These are phyloP conservation scores for Eruca vesicaria DNA, from an alignment of 441 rosid species.

Conservation along the genomic window DNA sequence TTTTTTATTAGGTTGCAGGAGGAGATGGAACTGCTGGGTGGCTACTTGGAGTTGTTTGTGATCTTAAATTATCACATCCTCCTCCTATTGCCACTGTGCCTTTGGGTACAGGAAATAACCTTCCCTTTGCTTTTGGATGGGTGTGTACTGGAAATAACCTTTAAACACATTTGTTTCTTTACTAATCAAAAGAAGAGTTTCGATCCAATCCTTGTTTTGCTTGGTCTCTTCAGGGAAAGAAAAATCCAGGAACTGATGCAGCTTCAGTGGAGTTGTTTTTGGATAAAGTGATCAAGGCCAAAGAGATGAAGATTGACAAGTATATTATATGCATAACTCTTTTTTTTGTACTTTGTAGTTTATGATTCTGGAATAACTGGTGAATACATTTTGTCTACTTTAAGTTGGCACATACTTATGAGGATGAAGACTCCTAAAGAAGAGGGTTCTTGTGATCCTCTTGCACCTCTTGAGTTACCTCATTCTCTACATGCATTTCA, in stretches of 20 bases:
- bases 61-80: constrained; percentile 75
- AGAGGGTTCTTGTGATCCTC: constrained; percentile 79
- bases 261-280: constrained; percentile 63
- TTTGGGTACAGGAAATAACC: constrained; percentile 90
- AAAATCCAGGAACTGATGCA: constrained; percentile 81
- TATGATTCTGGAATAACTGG: neutral
- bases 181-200: neutral
- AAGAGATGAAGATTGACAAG: constrained; percentile 95
- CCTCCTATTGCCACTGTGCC: constrained; percentile 92
- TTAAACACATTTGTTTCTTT: neutral
- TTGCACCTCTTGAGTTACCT: constrained; percentile 90
- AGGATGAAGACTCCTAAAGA: constrained; percentile 72
- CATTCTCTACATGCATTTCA: constrained; percentile 86
- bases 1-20: constrained; percentile 66
- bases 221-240: constrained; percentile 71
- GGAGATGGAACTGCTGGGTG: constrained; percentile 98
- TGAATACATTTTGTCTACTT: constrained; percentile 11
- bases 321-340: constrained; percentile 27
- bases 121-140: constrained; percentile 94
- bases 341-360: neutral
- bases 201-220: neutral
- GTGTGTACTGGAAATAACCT: constrained; percentile 33
- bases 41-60: constrained; percentile 92
- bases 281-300: constrained; percentile 63
- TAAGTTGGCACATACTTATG: constrained; percentile 90